These are phyloP conservation scores for Coemansia sp. DNA, from an alignment of 192 early-diverging fungal genomes.

Conservation along the genomic window DNA sequence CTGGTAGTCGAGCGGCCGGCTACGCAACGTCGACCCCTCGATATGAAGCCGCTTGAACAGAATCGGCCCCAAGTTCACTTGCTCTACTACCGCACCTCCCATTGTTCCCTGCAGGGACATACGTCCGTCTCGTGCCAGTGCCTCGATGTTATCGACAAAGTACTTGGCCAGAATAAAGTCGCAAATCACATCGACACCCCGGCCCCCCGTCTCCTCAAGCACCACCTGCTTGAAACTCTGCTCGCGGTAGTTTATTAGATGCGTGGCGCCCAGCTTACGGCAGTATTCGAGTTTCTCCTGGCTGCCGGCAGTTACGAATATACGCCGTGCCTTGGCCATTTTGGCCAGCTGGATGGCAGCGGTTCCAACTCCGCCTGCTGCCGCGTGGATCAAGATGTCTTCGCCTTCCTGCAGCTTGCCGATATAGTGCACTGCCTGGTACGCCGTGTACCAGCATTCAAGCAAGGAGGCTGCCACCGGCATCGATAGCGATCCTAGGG, in stretches of 20 bases:
- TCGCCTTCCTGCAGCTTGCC: conserved; percentile 58
- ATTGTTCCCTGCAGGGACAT: conserved; percentile 72
- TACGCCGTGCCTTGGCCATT: conserved; percentile 53
- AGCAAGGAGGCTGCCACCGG: conserved; percentile 69
- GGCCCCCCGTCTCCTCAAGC: conserved; percentile 53
- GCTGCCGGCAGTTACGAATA: conserved; percentile 71
- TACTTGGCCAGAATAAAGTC: conserved; percentile 71
- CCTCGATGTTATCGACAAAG: conserved; percentile 51
- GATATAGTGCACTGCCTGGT: conserved; percentile 66
- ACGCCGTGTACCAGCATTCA: conserved; percentile 79
- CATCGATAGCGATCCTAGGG: conserved; percentile 54
- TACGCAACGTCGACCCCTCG: conserved; percentile 69
- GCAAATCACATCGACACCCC: conserved; percentile 71
- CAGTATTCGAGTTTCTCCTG: conserved; percentile 67
- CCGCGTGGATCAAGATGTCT: conserved; percentile 76
- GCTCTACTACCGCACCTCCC: conserved; percentile 49
- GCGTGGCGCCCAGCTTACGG: conserved; percentile 66
- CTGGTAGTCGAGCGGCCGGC: conserved; percentile 65
- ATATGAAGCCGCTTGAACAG: conserved; percentile 67
- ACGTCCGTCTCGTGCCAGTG: conserved; percentile 67
- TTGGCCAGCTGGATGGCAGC: conserved; percentile 81
- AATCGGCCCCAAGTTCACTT: conserved; percentile 41
- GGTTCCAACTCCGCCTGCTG: conserved; percentile 70
- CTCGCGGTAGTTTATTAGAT: conserved; percentile 74
- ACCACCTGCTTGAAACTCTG: conserved; percentile 62